Conservation (phyloP, 257 asterid genomes). For the Jasminum sambac region DNA sequence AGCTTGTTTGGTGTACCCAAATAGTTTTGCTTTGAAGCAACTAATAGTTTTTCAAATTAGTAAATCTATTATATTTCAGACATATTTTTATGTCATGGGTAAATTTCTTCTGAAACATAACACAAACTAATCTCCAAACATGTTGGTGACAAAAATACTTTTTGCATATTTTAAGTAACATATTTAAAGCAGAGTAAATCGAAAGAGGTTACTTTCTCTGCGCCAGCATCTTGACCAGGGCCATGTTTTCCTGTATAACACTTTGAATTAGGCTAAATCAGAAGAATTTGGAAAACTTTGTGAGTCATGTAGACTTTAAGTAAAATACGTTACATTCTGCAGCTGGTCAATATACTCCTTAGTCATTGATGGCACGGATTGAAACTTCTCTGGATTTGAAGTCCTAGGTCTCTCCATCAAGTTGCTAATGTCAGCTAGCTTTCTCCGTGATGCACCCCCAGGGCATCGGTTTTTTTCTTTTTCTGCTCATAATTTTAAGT, state of each 20-base stretch:
- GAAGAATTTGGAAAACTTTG: background rate
- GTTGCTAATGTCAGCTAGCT: slow-evolving; percentile 45
- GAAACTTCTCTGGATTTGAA: slow-evolving; percentile 20
- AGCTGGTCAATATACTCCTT: slow-evolving; percentile 34
- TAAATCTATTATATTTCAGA: too few relatives aligned
- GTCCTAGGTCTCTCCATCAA: slow-evolving; percentile 31
- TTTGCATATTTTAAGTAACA: background rate
- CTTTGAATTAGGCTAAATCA: slow-evolving; percentile 18
- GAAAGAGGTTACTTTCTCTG: slow-evolving; percentile 72
- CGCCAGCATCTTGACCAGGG: slow-evolving; percentile 52
- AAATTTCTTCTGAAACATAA: too few relatives aligned
- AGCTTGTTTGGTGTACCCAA: background rate
- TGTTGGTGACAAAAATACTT: too few relatives aligned
- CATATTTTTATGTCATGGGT: too few relatives aligned
- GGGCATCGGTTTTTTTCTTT: slow-evolving; percentile 23
- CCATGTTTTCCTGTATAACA: slow-evolving; percentile 55
- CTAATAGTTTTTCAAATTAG: too few relatives aligned
- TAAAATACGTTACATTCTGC: slow-evolving; percentile 28
- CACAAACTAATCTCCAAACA: background rate
- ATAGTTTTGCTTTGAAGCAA: background rate
- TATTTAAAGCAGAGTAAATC: background rate
- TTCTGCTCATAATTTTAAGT: background rate
- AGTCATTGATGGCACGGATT: slow-evolving; percentile 19
- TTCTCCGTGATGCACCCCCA: slow-evolving; percentile 31
- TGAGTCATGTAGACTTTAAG: background rate